These are phyloP conservation scores for Omphalotus guepiniiformis DNA, from an alignment of 768 basidiomycete genomes.

Conservation along the genomic window DNA sequence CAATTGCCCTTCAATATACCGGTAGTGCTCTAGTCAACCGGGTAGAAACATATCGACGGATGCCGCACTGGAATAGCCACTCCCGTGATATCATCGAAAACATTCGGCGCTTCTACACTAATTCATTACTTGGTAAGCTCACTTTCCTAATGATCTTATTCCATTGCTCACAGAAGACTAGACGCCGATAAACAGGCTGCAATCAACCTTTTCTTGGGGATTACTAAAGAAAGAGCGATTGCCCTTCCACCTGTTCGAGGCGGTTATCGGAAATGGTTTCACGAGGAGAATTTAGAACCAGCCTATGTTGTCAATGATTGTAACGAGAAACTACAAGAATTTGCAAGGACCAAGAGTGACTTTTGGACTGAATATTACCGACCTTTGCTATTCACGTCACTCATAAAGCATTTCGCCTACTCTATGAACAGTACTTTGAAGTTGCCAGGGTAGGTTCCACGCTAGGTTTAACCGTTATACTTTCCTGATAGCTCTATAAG, in stretches of 20 bases:
- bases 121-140: slow-evolving; percentile 74
- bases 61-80: slow-evolving; percentile 97
- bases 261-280: slow-evolving; percentile 85
- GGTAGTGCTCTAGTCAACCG: slow-evolving; percentile 95
- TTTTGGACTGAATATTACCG: slow-evolving; percentile 91
- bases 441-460: slow-evolving; percentile 61
- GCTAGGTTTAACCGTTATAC: neutral
- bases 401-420: slow-evolving; percentile 87
- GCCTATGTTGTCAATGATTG: slow-evolving; percentile 68
- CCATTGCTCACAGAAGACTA: slow-evolving; percentile 20
- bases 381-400: slow-evolving; percentile 75
- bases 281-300: slow-evolving; percentile 61
- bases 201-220: slow-evolving; percentile 94
- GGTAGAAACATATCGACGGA: slow-evolving; percentile 92
- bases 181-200: slow-evolving; percentile 97
- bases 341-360: slow-evolving; percentile 58
- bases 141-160: neutral
- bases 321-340: slow-evolving; percentile 52
- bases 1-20: slow-evolving; percentile 93
- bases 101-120: slow-evolving; percentile 90
- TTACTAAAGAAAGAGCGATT: slow-evolving; percentile 52
- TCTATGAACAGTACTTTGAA: slow-evolving; percentile 90
- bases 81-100: slow-evolving; percentile 96
- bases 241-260: slow-evolving; percentile 50
- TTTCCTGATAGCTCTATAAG: slow-evolving; percentile 28